phyloP scores from a whole-genome alignment of 2,329 filamentous ascomycete species.

The Hypocreales sp. region DNA sequence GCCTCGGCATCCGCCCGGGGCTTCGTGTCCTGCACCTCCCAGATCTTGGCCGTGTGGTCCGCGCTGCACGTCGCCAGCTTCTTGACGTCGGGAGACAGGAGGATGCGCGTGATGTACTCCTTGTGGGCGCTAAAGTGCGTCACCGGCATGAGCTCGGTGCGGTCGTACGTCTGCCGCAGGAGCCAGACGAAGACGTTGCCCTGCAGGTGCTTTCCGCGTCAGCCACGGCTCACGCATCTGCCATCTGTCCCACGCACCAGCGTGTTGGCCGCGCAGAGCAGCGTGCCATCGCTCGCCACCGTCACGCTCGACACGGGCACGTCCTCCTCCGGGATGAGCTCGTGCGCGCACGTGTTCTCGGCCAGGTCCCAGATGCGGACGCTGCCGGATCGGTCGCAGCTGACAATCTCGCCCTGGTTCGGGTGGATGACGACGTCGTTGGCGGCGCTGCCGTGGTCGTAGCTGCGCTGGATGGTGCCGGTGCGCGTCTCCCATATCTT shows the following conservation, averaged over 20 bases:
- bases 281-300: conserved; percentile 82
- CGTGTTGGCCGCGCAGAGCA: conserved; percentile 89
- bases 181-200: conserved; percentile 97
- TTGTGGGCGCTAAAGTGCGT: conserved; percentile 84
- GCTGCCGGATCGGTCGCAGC: conserved; percentile 83
- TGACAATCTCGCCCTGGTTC: conserved; percentile 96
- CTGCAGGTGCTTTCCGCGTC: conserved; percentile 28
- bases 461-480: conserved; percentile 80
- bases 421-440: conserved; percentile 99
- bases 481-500: conserved; percentile 93
- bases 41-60: conserved; percentile 90
- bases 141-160: conserved; percentile 71
- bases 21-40: conserved; percentile 69
- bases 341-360: conserved; percentile 92
- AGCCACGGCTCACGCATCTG: neutral
- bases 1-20: conserved; percentile 18
- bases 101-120: conserved; percentile 82
- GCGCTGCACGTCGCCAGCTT: conserved; percentile 88
- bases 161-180: conserved; percentile 68
- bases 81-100: conserved; percentile 85
- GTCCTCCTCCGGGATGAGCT: conserved; percentile 91
- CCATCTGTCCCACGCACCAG: conserved; percentile 34
- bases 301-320: conserved; percentile 89
- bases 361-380: conserved; percentile 93
- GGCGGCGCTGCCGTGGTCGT: conserved; percentile 74